phyloP scores from a whole-genome alignment of 768 basidiomycete genomes.

The Hydnomerulius pinastri region DNA sequence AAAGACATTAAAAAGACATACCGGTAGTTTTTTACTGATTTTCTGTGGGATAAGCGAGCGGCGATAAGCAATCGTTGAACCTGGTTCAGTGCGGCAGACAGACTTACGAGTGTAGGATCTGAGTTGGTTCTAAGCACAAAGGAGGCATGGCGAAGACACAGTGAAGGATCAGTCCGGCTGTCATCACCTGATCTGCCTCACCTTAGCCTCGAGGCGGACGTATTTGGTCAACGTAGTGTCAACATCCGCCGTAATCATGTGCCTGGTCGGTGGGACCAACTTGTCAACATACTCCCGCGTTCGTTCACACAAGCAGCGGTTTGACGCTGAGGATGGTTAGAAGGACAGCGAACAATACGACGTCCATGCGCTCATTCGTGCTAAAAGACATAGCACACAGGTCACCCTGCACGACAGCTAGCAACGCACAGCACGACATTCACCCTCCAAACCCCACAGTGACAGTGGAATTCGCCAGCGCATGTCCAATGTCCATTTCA shows the following conservation, averaged over 20 bases:
- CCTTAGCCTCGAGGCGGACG: slow-evolving; percentile 26
- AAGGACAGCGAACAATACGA: not conserved
- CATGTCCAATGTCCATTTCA: not conserved
- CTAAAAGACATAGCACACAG: no score
- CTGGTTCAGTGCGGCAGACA: not conserved
- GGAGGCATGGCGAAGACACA: not conserved
- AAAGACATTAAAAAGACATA: slow-evolving; percentile 4
- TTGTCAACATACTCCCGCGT: not conserved
- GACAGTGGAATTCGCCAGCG: not conserved
- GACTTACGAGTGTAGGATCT: slow-evolving; percentile 1
- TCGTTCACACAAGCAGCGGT: not conserved
- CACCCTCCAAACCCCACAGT: not conserved
- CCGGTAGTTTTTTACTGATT: slow-evolving; percentile 1
- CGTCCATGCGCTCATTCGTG: not conserved
- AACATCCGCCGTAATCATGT: slow-evolving; percentile 5
- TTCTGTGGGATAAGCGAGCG: slow-evolving; percentile 7
- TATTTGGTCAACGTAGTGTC: slow-evolving; percentile 4
- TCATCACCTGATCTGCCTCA: slow-evolving; percentile 19
- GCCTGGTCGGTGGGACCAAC: not conserved
- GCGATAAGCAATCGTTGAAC: slow-evolving; percentile 9
- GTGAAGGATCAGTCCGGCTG: slow-evolving; percentile 1
- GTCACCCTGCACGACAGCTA: not conserved
- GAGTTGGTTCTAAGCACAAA: no score
- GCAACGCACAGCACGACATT: not conserved
- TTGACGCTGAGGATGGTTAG: not conserved